Percentiles rank a stretch among this genome's conserved stretches.
Conservation (phyloP, 2,329 filamentous ascomycete species). For the Phyllosticta citribraziliensis region DNA sequence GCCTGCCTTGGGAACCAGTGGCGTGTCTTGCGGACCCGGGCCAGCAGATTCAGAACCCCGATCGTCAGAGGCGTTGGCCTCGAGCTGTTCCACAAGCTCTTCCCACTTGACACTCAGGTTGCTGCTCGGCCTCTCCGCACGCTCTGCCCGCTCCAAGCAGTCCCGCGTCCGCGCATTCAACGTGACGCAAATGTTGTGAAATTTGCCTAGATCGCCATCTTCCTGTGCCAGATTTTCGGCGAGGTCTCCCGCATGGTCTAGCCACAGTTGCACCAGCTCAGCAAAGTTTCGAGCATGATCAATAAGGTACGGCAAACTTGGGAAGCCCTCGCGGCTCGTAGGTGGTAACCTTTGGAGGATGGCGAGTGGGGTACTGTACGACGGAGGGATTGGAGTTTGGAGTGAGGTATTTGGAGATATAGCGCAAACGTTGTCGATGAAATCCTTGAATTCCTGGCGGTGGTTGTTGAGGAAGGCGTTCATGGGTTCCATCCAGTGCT, state of each 20-base stretch:
- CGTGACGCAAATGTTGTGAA: conserved; percentile 40
- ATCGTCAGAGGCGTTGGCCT: conserved; percentile 18
- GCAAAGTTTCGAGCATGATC: conserved; percentile 82
- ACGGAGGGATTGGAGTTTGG: conserved; percentile 60
- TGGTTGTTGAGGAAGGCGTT: conserved; percentile 73
- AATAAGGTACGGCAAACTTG: conserved; percentile 83
- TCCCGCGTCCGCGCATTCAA: conserved; percentile 40
- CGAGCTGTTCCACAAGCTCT: conserved; percentile 41
- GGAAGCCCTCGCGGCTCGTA: conserved; percentile 81
- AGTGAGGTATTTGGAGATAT: conserved; percentile 57
- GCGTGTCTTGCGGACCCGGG: conserved; percentile 19
- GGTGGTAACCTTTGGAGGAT: conserved; percentile 76
- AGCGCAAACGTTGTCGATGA: conserved; percentile 76
- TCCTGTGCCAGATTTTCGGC: conserved; percentile 27
- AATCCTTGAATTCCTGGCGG: conserved; percentile 71
- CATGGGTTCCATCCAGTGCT: conserved; percentile 99
- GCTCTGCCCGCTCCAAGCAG: conserved; percentile 42
- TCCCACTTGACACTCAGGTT: conserved; percentile 42
- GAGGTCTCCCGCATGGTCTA: conserved; percentile 41
- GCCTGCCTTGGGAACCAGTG: conserved; percentile 15
- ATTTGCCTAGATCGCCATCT: conserved; percentile 38
- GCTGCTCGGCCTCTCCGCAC: conserved; percentile 41
- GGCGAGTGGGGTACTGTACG: conserved; percentile 85
- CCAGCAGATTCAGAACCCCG: background rate
- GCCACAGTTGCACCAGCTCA: conserved; percentile 71